These are phyloP conservation scores for Pyracantha coccinea DNA, from an alignment of 331 rosid species.

Conservation along the genomic window DNA sequence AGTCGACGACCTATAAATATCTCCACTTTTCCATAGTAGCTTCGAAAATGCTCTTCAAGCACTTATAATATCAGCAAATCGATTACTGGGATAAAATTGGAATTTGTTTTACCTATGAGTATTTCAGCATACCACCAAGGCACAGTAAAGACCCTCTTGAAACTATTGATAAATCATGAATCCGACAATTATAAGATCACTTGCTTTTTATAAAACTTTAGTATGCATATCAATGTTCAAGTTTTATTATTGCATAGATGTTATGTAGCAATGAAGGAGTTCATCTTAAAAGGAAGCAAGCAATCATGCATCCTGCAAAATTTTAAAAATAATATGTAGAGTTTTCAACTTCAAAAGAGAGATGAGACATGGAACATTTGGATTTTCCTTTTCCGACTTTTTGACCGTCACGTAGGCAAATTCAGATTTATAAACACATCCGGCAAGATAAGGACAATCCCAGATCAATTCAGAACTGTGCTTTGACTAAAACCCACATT, in stretches of 20 bases:
- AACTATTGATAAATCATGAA: not conserved
- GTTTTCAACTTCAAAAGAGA: not conserved
- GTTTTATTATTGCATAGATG: not conserved
- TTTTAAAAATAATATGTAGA: not conserved
- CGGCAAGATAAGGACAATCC: slow-evolving; percentile 6
- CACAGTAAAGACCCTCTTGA: not conserved
- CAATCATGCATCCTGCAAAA: not conserved
- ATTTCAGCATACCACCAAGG: not conserved
- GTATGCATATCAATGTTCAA: not conserved
- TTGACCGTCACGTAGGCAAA: not conserved
- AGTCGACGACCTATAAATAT: not conserved
- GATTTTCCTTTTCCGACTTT: not conserved
- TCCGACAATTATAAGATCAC: not conserved
- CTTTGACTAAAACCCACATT: not conserved
- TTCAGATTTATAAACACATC: not conserved
- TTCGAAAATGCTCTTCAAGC: not conserved
- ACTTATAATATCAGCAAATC: not conserved
- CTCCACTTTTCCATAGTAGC: not conserved
- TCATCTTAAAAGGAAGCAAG: not conserved
- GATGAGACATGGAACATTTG: not conserved
- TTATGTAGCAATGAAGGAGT: not conserved
- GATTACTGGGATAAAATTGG: not conserved
- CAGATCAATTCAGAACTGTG: slow-evolving; percentile 12
- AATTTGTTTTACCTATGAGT: not conserved
- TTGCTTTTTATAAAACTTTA: not conserved